These are phyloP conservation scores for Sclerotinia trifoliorum DNA, from an alignment of 2,329 filamentous ascomycete genomes.

Conservation along the genomic window DNA sequence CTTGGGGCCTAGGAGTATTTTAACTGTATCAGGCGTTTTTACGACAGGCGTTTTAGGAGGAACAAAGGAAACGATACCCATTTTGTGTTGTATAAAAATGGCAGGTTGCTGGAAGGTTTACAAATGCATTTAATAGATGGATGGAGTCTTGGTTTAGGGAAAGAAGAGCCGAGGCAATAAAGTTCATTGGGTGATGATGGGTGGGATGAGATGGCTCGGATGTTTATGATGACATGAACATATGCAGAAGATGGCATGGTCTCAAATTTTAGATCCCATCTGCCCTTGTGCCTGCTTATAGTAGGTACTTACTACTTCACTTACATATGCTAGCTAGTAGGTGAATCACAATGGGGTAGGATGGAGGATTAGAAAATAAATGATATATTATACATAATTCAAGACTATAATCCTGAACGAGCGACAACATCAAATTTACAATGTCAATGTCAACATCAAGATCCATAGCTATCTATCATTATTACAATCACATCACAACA, in stretches of 20 bases:
- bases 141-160: conserved; percentile 7
- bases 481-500: not conserved
- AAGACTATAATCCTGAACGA: not conserved
- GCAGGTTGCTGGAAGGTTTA: conserved; percentile 11
- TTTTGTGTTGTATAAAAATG: conserved; percentile 9
- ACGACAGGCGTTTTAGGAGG: conserved; percentile 26
- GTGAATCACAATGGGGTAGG: not conserved
- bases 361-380: not conserved
- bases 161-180: not conserved
- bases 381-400: not conserved
- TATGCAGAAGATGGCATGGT: not conserved
- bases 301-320: too few species aligned
- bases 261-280: conserved; percentile 4
- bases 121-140: conserved; percentile 1
- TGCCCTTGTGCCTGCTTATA: conserved; percentile 5
- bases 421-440: not conserved
- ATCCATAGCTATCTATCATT: not conserved
- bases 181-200: not conserved
- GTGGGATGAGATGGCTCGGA: conserved; percentile 1
- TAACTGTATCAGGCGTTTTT: conserved; percentile 15
- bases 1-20: conserved; percentile 31
- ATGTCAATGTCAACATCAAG: not conserved
- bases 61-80: conserved; percentile 32
- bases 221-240: conserved; percentile 1
- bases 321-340: too few species aligned